Base-by-base conservation (phyloP, 768 basidiomycete species). In the Inosperma sp. region DNA sequence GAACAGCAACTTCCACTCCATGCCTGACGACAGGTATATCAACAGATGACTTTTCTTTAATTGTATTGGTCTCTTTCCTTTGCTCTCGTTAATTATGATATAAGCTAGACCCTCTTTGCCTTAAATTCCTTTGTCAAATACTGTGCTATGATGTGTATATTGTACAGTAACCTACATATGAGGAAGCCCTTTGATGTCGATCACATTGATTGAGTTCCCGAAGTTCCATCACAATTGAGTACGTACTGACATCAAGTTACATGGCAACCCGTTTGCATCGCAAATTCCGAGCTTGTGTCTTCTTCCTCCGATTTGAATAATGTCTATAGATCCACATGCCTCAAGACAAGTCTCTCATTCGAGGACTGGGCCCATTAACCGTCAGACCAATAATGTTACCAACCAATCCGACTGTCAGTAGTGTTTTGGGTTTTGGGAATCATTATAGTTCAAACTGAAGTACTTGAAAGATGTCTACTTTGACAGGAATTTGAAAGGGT, bases 381-480 rank as follows among this genome's bases (percentile, higher is more conserved):
- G 26, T 49, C 36, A 30, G 17, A 33, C 31, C 21, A 62, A 37
- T 49, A 16, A 16, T 27, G 17, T 16, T 36, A 13, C 16, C 2
- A 67, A 68, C 50, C 61, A 66, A 29, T 53, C 65, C 13, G 70
- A 73, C 43, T 71, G 72, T 72, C 54, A 56, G 68, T 58, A 14
- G 17, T 36, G 36, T 40, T 33, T 23, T 4, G 23, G 25, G 16
- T 30, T 43, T 46, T 22, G 21, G 19, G 22, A 27, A 25, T 33
- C 17, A 39, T 26, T 29, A 23, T 16, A 39, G 48, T n/a, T 34
- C 37, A 52, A 34, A 47, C 45, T 19, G 19, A 37, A 35, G 22
- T 33, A 10, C 16, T 21, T 72, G 10, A 62, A 70, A 68, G 93
- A 94, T 73, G 92, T 96, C 42, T 91, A 89, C 71, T 99, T 99